Base-by-base conservation (phyloP, 1,284 basidiomycete genomes). In the Tilletia caries region DNA sequence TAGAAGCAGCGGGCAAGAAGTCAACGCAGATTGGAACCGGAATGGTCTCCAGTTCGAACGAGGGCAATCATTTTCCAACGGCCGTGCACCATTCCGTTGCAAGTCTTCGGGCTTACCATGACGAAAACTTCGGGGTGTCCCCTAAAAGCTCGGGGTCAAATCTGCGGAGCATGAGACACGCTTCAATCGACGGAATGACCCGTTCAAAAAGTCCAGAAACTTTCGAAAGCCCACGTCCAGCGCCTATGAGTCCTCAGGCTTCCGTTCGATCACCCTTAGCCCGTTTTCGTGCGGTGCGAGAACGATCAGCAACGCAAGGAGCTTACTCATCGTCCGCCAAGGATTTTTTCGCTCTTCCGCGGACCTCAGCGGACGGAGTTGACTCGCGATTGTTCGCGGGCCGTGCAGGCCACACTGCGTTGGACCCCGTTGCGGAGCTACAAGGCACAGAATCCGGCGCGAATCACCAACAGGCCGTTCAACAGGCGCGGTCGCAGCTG, bases 221-320 rank as follows among this genome's bases (percentile, higher is more conserved):
- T n/a, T n/a, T n/a, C n/a, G n/a, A n/a, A n/a, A n/a, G n/a, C n/a
- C n/a, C n/a, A n/a, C n/a, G n/a, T n/a, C n/a, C 37, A 41, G 37
- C 37, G 8, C 37, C 37, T 41, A 10, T 15, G 15, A 41, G 37
- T 15, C 37, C 37, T 41, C 37, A 41, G 37, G 37, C 37, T 10
- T 15, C 37, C 15, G 37, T 41, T 41, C 37, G 37, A 41, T 15
- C 37, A 6, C 37, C 37, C 15, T 18, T 25, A n/a, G 12, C 32
- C 4, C 32, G 32, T 12, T 33, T 33, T 25, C 58, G 32, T 20
- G 58, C 58, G 58, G 29, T 37, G 32, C 58, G 58, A 20, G 58
- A 62, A 29, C 29, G 58, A 3, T 62, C 58, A n/a, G 32, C 32
- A 29, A 62, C 58, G 18, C 58, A 62, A 29, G 58, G 58, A 20